phyloP scores from a whole-genome alignment of 2,329 filamentous ascomycete species.

The Fusarium transvaalense region DNA sequence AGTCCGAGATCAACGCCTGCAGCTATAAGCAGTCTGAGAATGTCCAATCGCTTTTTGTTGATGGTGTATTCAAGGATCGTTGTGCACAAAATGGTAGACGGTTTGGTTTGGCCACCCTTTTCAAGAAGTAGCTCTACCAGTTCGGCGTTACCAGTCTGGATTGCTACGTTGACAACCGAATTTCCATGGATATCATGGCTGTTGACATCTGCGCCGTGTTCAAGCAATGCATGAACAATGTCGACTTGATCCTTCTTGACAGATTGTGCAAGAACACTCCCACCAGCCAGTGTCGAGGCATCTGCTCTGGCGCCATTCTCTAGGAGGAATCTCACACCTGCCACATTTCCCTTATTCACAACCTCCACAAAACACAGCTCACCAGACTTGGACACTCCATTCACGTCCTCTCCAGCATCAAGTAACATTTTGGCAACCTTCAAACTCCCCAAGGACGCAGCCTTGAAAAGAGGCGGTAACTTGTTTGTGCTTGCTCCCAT shows the following conservation, averaged over 20 bases:
- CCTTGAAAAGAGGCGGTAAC: slow-evolving; percentile 3
- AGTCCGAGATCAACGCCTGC: neutral
- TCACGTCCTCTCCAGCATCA: neutral
- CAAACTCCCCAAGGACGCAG: neutral
- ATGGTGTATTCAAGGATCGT: slow-evolving; percentile 1
- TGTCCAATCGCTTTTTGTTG: neutral
- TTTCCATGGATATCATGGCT: neutral
- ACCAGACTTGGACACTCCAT: neutral
- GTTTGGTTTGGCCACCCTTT: neutral
- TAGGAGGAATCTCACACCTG: neutral
- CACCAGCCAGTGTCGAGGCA: neutral
- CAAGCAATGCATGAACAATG: neutral
- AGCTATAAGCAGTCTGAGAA: neutral
- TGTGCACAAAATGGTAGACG: neutral
- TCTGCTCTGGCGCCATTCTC: neutral
- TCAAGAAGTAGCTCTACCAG: neutral
- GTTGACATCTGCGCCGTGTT: slow-evolving; percentile 1
- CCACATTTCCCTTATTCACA: neutral
- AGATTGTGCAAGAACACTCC: neutral
- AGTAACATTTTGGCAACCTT: slow-evolving; percentile 1
- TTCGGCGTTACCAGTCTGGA: neutral
- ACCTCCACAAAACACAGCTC: neutral
- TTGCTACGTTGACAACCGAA: neutral
- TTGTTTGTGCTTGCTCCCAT: slow-evolving; percentile 3
- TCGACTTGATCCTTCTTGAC: neutral